Evolutionary conservation across 2,329 filamentous ascomycete genomes (phyloP).

Genomic region (Aureobasidium subglaciale): DNA sequence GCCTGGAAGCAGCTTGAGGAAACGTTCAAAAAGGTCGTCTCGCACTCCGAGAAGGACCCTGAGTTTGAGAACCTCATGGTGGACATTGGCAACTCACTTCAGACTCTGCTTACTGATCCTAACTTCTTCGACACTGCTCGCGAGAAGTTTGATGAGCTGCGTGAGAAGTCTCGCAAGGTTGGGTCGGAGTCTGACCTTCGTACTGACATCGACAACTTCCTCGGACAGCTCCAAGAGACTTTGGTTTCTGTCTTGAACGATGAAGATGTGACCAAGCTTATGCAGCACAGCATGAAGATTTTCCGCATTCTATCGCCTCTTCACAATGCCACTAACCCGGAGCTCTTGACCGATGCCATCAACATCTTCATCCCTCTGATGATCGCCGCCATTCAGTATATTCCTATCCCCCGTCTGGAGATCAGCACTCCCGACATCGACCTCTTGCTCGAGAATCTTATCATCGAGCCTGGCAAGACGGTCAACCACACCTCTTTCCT

Average conservation of each 20-base stretch:
- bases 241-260: conserved; percentile 65
- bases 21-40: conserved; percentile 62
- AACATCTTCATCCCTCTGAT: conserved; percentile 75
- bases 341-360: conserved; percentile 66
- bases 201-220: conserved; percentile 64
- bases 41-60: conserved; percentile 68
- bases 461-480: conserved; percentile 79
- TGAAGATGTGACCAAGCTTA: conserved; percentile 61
- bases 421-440: conserved; percentile 77
- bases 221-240: conserved; percentile 62
- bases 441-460: conserved; percentile 79
- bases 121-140: conserved; percentile 74
- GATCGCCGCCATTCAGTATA: conserved; percentile 71
- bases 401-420: conserved; percentile 88
- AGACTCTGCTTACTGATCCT: conserved; percentile 78
- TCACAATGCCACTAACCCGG: conserved; percentile 57
- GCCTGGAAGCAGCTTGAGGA: conserved; percentile 71
- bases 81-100: conserved; percentile 65
- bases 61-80: conserved; percentile 73
- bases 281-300: conserved; percentile 60
- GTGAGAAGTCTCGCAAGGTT: conserved; percentile 50
- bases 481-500: conserved; percentile 84
- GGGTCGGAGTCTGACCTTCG: conserved; percentile 61
- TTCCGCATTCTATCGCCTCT: conserved; percentile 62
- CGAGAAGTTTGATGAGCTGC: conserved; percentile 55